A percentile compares a stretch with the other conserved stretches of the same genome.
Conservation (phyloP, 2,329 filamentous ascomycete species). For the Rhytidhysteron rufulum region DNA sequence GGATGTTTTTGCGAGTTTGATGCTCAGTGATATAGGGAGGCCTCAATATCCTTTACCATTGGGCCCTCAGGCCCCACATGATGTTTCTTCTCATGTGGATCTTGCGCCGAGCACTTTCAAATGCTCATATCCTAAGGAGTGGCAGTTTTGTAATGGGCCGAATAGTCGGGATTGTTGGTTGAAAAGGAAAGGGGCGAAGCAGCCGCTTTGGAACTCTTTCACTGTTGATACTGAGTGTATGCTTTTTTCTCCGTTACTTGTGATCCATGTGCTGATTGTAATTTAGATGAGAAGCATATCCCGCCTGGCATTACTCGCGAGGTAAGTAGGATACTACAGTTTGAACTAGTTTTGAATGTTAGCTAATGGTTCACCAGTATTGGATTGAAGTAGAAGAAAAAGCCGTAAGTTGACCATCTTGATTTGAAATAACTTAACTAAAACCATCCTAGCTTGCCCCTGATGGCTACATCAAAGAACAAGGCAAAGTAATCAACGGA, state of each 20-base stretch:
- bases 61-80: background rate
- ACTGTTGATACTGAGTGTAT: background rate
- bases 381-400: slow-evolving; percentile 8
- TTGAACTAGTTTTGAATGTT: too few relatives aligned
- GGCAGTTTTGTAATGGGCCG: background rate
- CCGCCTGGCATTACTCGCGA: slow-evolving; percentile 7
- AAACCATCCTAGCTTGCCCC: slow-evolving; percentile 6
- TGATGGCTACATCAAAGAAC: slow-evolving; percentile 16
- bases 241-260: background rate
- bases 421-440: too few relatives aligned
- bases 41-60: slow-evolving; percentile 1
- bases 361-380: slow-evolving; percentile 1
- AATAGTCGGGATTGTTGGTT: background rate
- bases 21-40: background rate
- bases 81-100: background rate
- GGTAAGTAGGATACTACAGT: background rate
- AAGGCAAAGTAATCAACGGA: slow-evolving; percentile 20
- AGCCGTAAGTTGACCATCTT: background rate
- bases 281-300: background rate
- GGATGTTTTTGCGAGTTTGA: background rate
- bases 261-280: background rate
- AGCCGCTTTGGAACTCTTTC: background rate
- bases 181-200: background rate
- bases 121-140: background rate
- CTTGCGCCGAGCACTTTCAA: background rate